Percentiles rank a stretch among this genome's conserved stretches.
Evolutionary conservation across 331 rosid species (phyloP).

Genomic region (Malus hybrid): DNA sequence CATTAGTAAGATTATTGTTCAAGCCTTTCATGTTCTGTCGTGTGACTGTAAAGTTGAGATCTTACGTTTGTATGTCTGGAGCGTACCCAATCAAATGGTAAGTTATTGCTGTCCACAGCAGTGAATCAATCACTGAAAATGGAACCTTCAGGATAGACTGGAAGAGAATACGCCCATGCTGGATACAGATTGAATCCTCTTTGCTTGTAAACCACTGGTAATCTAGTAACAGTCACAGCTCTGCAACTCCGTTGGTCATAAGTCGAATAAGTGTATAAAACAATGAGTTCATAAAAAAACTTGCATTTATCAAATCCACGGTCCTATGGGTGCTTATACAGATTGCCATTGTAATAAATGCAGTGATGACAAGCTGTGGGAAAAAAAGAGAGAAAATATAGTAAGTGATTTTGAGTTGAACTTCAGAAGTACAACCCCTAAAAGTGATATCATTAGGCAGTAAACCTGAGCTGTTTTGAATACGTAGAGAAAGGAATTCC

Average conservation of each 20-base stretch:
- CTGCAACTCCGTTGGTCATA: slow-evolving; percentile 77
- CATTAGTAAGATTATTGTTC: no score
- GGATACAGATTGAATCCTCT: slow-evolving; percentile 56
- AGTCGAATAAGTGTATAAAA: slow-evolving; percentile 66
- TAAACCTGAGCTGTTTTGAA: slow-evolving; percentile 46
- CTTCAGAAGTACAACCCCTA: no score
- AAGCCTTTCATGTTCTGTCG: no score
- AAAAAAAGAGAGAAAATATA: no score
- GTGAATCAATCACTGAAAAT: slow-evolving; percentile 60
- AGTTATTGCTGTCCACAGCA: slow-evolving; percentile 75
- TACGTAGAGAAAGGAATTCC: slow-evolving; percentile 62
- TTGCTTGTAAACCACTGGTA: slow-evolving; percentile 73
- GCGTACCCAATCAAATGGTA: slow-evolving; percentile 73
- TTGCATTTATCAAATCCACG: slow-evolving; percentile 42
- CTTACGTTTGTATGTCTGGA: slow-evolving; percentile 59
- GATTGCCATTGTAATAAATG: slow-evolving; percentile 71
- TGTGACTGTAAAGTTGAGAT: background rate
- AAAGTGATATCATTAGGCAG: no score
- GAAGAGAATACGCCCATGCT: slow-evolving; percentile 85
- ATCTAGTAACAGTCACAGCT: slow-evolving; percentile 64
- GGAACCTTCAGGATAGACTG: slow-evolving; percentile 66
- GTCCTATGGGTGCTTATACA: slow-evolving; percentile 50
- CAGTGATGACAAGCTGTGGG: slow-evolving; percentile 53
- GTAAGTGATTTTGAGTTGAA: no score
- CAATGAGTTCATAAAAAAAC: slow-evolving; percentile 59